Base-by-base conservation (phyloP, 2,329 filamentous ascomycete species). In the Aspergillus floridensis region DNA sequence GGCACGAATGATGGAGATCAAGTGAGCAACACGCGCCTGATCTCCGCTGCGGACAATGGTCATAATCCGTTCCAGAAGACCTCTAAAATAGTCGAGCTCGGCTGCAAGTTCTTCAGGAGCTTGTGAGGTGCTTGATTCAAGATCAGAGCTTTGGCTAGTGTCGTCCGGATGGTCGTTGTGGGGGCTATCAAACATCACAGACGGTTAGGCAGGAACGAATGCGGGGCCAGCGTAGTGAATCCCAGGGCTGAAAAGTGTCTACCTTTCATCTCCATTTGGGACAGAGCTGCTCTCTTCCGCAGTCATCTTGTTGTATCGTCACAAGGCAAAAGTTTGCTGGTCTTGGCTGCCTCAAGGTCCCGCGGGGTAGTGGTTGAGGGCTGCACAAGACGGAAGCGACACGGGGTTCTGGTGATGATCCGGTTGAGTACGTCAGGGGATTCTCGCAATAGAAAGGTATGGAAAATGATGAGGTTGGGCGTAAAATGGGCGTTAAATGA, bases 1-100 rank as follows among this genome's bases (percentile, higher is more conserved):
- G 14, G 70, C 65, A 32, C 70, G 72, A 47, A 74, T 71, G 22
- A 65, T 53, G 26, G 63, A 57, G 49, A 74, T 57, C 53, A 74
- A 49, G 29, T 52, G 65, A 19, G 62, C 50, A 4, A 74, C 64
- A 1, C 62, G 56, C n/a, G 63, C 65, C 47, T 66, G 63, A 21
- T 69, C 62, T 35, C 62, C 64, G 5, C 67, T 59, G 16, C 64
- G 63, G 48, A 74, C 63, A 26, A 71, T 32, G 7, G 48, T 49
- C 38, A 74, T 48, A 29, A 74, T 61, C 12, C 65, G 66, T 29
- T 66, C 54, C 49, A 73, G 65, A 21, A 72, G 68, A 24, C 53
- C 59, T 41, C 62, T 65, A 48, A 71, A 72, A 44, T 72, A 72
- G 16, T 61, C 53, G 41, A 55, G 35, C 24, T 59, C 55, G 49